Base-by-base conservation (phyloP, 1,284 basidiomycete genomes). In the Papiliotrema fonsecae region DNA sequence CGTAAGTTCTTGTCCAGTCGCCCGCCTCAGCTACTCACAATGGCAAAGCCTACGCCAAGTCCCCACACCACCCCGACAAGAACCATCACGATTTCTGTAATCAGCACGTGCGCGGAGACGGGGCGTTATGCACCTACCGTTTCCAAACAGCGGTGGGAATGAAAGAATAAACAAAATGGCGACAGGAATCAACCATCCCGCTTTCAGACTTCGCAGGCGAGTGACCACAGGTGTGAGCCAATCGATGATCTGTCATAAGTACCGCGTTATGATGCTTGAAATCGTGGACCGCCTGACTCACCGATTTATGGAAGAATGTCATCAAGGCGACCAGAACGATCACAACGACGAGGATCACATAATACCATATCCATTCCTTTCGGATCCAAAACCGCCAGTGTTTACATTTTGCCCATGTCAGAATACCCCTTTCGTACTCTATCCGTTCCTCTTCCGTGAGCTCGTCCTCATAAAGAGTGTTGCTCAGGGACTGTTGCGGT, bases 181-280 rank as follows among this genome's bases (percentile, higher is more conserved):
- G 40, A 92, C 88, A 1, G 89, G 88, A 35, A 93, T 87, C n/a
- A 85, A 69, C 84, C 84, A 93, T 21, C 89, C 89, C 32, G 63
- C 75, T 7, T 72, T 64, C 18, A 78, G 55, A 28, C 76, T 74
- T 54, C 82, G 79, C 63, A 87, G 74, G 78, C 81, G 82, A 25
- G 77, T 74, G 2, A 83, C 82, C 4, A 79, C 78, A 1, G 85
- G 84, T n/a, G 77, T 81, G 42, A 88, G 71, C 77, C 79, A 81
- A 14, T 77, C 58, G 22, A 88, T 80, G 51, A 88, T 87, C 75
- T 82, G 73, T 9, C 28, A 75, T 73, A 14, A 6, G 26, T 9
- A 18, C 26, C 21, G 11, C 10, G 11, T 13, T 10, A 38, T 9
- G 10, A 9, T 10, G 9, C 30, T 9, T 10, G 30, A 10, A 9